These are phyloP conservation scores for Yamadazyma paraphyllophila DNA, from an alignment of 805 yeast genomes.

Conservation along the genomic window DNA sequence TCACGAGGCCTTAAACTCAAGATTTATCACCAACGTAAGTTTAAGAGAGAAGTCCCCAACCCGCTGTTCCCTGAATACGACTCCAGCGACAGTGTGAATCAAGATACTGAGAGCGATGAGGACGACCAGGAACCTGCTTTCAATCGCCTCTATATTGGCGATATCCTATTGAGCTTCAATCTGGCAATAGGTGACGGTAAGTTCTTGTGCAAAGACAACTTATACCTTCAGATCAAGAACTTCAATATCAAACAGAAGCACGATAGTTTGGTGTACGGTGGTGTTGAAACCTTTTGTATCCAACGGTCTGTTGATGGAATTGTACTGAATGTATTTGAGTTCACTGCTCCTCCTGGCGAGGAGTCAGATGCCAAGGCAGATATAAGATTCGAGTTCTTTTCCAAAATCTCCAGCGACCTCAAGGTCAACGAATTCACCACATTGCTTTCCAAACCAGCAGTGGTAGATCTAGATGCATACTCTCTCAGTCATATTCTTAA, in stretches of 20 bases:
- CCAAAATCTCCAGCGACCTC: slow-evolving; percentile 12
- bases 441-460: slow-evolving; percentile 13
- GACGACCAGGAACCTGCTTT: slow-evolving; percentile 24
- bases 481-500: slow-evolving; percentile 3
- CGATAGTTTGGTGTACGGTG: slow-evolving; percentile 46
- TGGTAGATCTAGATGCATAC: slow-evolving; percentile 8
- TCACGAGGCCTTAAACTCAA: slow-evolving; percentile 34
- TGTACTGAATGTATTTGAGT: slow-evolving; percentile 25
- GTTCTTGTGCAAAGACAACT: slow-evolving; percentile 35
- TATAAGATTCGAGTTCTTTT: slow-evolving; percentile 49
- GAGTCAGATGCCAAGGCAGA: slow-evolving; percentile 38
- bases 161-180: slow-evolving; percentile 42
- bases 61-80: slow-evolving; percentile 1
- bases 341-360: slow-evolving; percentile 11
- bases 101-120: slow-evolving; percentile 10
- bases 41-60: slow-evolving; percentile 1
- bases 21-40: slow-evolving; percentile 27
- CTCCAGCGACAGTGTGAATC: slow-evolving; percentile 15
- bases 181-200: slow-evolving; percentile 44
- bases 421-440: slow-evolving; percentile 13
- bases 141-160: slow-evolving; percentile 35
- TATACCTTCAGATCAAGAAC: slow-evolving; percentile 22
- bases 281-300: slow-evolving; percentile 35
- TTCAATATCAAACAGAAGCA: slow-evolving; percentile 45
- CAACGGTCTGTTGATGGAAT: slow-evolving; percentile 18